phyloP scores from a whole-genome alignment of 2,329 filamentous ascomycete species.

The Pseudocercospora ulei region DNA sequence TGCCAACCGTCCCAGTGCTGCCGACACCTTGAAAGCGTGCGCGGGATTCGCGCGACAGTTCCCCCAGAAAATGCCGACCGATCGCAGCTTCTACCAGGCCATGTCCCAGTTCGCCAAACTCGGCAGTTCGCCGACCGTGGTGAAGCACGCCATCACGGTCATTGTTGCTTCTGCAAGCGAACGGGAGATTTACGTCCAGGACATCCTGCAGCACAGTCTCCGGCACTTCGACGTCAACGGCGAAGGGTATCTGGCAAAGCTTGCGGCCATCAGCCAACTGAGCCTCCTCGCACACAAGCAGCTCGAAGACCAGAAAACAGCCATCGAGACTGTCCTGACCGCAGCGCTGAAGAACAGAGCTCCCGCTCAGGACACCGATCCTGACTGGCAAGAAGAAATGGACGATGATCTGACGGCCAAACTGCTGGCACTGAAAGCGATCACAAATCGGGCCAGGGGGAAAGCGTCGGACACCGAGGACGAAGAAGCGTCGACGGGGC shows the following conservation, averaged over 20 bases:
- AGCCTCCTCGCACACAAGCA: slow-evolving; percentile 64
- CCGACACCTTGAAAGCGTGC: slow-evolving; percentile 87
- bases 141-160: slow-evolving; percentile 90
- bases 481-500: slow-evolving; percentile 32
- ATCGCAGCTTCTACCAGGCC: slow-evolving; percentile 70
- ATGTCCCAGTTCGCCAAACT: slow-evolving; percentile 74
- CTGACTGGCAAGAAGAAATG: slow-evolving; percentile 46
- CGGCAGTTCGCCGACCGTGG: slow-evolving; percentile 68
- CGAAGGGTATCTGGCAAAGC: slow-evolving; percentile 62
- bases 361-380: slow-evolving; percentile 41
- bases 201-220: slow-evolving; percentile 66
- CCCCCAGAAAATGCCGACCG: slow-evolving; percentile 68
- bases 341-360: slow-evolving; percentile 59
- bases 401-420: slow-evolving; percentile 80
- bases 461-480: slow-evolving; percentile 29
- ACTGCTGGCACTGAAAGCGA: slow-evolving; percentile 67
- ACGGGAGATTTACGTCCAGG: slow-evolving; percentile 76
- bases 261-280: slow-evolving; percentile 63
- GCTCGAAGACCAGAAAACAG: slow-evolving; percentile 58
- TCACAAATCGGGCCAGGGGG: slow-evolving; percentile 75
- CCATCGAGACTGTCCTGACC: slow-evolving; percentile 69
- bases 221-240: slow-evolving; percentile 64
- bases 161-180: slow-evolving; percentile 66
- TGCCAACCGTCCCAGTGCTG: slow-evolving; percentile 61
- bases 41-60: slow-evolving; percentile 83